phyloP scores from a whole-genome alignment of 2,329 filamentous ascomycete species.

The Dothideomycetidae sp. region DNA sequence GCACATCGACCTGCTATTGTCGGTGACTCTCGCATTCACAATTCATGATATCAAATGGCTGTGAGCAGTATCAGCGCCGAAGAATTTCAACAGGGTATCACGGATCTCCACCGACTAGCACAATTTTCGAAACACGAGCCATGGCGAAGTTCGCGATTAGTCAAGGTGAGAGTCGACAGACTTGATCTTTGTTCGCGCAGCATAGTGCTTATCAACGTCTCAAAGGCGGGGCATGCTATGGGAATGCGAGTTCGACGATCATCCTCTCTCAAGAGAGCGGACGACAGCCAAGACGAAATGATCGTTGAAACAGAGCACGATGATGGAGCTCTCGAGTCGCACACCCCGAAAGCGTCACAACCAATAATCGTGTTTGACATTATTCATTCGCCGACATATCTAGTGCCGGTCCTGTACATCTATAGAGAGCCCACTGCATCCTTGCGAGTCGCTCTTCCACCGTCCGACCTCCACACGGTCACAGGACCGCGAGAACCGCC shows the following conservation, averaged over 20 bases:
- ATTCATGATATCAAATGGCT: too few species aligned
- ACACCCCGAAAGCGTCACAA: background rate
- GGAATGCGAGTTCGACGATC: background rate
- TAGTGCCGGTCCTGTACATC: constrained; percentile 33
- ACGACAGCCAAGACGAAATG: background rate
- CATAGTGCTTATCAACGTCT: background rate
- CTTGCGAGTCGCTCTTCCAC: background rate
- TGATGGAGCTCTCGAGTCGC: background rate
- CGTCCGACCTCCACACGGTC: background rate
- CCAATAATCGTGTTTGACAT: constrained; percentile 30
- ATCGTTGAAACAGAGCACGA: background rate
- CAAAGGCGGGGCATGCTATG: background rate
- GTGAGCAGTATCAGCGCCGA: too few species aligned
- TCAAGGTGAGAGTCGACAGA: background rate
- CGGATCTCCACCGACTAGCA: background rate
- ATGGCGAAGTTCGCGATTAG: background rate
- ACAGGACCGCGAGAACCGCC: background rate
- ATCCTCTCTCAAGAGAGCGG: background rate
- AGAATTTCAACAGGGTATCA: background rate
- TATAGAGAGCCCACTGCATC: background rate
- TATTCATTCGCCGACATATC: constrained; percentile 30
- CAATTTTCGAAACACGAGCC: background rate
- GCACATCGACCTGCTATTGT: too few species aligned
- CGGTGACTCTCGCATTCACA: too few species aligned
- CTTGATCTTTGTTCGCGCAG: too few species aligned